phyloP scores from a whole-genome alignment of 2,329 filamentous ascomycete species.

The Colletotrichum sp. region DNA sequence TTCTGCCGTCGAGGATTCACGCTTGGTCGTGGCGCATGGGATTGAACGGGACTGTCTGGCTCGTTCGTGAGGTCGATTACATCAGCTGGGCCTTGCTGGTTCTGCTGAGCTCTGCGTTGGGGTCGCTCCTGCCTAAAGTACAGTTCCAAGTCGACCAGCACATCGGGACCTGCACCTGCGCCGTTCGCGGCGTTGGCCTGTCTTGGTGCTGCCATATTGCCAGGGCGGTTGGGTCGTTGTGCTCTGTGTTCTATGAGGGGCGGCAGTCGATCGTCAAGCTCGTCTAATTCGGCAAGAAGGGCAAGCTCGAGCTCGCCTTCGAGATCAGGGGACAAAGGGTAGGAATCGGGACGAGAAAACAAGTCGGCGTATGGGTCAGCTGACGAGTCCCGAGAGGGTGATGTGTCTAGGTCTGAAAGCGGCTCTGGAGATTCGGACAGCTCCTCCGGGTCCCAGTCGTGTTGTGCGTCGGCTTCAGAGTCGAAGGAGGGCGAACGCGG shows the following conservation, averaged over 20 bases:
- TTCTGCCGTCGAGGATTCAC: slow-evolving; percentile 47
- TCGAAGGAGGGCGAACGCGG: slow-evolving; percentile 1
- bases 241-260: not conserved
- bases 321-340: slow-evolving; percentile 12
- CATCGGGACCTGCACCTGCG: slow-evolving; percentile 19
- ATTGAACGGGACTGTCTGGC: slow-evolving; percentile 47
- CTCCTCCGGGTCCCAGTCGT: slow-evolving; percentile 6
- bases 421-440: not conserved
- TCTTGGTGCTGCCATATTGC: not conserved
- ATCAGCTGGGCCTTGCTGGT: slow-evolving; percentile 21
- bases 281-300: slow-evolving; percentile 15
- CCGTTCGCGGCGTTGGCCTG: not conserved
- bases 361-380: not conserved
- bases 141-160: slow-evolving; percentile 31
- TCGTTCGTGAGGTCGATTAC: slow-evolving; percentile 58
- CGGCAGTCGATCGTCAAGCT: not conserved
- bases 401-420: not conserved
- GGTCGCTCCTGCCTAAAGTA: slow-evolving; percentile 5
- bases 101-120: slow-evolving; percentile 1
- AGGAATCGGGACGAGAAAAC: not conserved
- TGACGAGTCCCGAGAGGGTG: not conserved
- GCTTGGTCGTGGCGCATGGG: slow-evolving; percentile 10
- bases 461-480: slow-evolving; percentile 5
- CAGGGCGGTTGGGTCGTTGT: not conserved
- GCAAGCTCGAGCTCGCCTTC: slow-evolving; percentile 17